Evolutionary conservation across 192 early-diverging fungal genomes (phyloP).

Genomic region (Haplosporangium gracile): DNA sequence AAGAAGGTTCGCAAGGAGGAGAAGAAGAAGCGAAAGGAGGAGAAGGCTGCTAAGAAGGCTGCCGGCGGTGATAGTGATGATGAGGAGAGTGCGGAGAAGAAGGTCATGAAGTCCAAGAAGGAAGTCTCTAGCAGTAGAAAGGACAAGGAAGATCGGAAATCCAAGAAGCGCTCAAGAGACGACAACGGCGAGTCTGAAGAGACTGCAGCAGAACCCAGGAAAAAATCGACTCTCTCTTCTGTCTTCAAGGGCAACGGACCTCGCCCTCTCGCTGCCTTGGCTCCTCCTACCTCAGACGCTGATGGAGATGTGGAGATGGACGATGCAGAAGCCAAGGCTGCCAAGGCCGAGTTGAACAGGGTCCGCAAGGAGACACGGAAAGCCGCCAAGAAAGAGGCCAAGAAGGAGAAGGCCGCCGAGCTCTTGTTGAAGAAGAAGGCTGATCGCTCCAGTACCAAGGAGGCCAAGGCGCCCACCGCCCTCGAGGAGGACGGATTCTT

Average conservation of each 20-base stretch:
- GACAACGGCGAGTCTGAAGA: background rate
- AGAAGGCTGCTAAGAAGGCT: constrained; percentile 31
- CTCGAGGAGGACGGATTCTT: constrained; percentile 53
- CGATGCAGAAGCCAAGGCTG: constrained; percentile 24
- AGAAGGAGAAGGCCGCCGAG: constrained; percentile 36
- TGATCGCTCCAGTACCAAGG: constrained; percentile 26
- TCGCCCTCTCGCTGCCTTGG: constrained; percentile 47
- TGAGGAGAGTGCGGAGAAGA: constrained; percentile 31
- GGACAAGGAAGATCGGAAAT: constrained; percentile 9
- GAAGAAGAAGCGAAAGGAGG: constrained; percentile 34
- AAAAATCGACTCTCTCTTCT: constrained; percentile 42
- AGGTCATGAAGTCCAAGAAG: constrained; percentile 23
- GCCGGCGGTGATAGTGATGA: constrained; percentile 27
- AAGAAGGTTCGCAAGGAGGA: constrained; percentile 45
- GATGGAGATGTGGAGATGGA: constrained; percentile 45
- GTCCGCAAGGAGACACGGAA: constrained; percentile 29
- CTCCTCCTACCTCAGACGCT: background rate
- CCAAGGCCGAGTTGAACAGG: constrained; percentile 32
- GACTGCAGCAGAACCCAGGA: constrained; percentile 6
- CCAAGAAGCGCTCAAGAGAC: constrained; percentile 23
- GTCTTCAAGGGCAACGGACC: constrained; percentile 55
- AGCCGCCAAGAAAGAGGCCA: constrained; percentile 42
- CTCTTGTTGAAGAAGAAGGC: constrained; percentile 40
- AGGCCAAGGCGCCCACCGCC: constrained; percentile 42
- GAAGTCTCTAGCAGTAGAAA: background rate